Base-by-base conservation (phyloP, 805 yeast genomes). In the Candida succiphila region DNA sequence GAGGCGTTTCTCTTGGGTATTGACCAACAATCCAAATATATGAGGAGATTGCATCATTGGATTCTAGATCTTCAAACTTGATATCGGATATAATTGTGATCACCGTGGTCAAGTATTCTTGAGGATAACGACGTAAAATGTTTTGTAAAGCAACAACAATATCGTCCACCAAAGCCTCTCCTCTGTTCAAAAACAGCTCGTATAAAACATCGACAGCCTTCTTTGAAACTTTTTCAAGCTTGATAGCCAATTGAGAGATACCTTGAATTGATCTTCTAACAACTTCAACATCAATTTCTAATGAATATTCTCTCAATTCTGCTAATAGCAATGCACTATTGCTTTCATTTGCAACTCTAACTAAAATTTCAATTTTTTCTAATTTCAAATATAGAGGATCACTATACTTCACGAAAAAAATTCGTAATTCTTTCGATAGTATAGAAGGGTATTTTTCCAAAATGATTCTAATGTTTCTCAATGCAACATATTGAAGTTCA, bases 401-500 rank as follows among this genome's bases (percentile, higher is more conserved):
- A 53, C 78, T 81, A 62, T 73, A 87, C 56, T 87, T 87, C 51
- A 89, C 77, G 65, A 84, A 89, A 49, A 92, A 92, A 7, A 88
- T 92, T 44, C 95, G 72, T 46, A 87, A 62, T 52, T 89, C 96
- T 42, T 76, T 75, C 14, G 80, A 65, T 38, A 89, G 64, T 17
- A 89, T 65, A 31, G 67, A 69, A 5, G 98, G 97, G 55, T 84
- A 86, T 55, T 83, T 83, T 51, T 88, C 95, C 41, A 89, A 66
- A 30, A 89, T 77, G 45, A 89, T 80, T 54, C 95, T 71, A 39
- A 92, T 87, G 56, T 92, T 92, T 53, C 87, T 81, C 48, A 89
- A 65, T 1, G 95, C 92, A 30, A 89, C 95, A 48, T 81, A 89
- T 58, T 92, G 97, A 31, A 94, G 84, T 56, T 92, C 98, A 2